Evolutionary conservation across 2,329 filamentous ascomycete species (phyloP).

Genomic region (Xylogone sp.): DNA sequence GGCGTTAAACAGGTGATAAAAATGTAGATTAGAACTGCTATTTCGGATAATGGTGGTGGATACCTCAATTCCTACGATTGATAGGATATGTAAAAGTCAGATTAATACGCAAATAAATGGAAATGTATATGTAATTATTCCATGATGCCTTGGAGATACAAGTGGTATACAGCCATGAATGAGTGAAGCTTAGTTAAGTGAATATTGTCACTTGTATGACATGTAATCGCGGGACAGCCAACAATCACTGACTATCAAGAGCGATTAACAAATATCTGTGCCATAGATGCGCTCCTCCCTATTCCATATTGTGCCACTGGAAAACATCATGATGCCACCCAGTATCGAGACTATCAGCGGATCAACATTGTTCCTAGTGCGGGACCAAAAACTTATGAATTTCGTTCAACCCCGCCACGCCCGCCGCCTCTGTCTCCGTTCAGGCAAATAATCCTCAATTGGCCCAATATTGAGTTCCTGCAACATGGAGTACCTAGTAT

Average conservation of each 20-base stretch:
- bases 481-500: slow-evolving; percentile 23
- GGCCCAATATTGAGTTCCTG: slow-evolving; percentile 1
- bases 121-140: too few species aligned
- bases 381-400: not conserved
- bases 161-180: too few species aligned
- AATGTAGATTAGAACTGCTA: not conserved
- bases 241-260: too few species aligned
- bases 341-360: too few species aligned
- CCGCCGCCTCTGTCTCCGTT: not conserved
- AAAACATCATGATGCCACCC: too few species aligned
- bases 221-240: too few species aligned
- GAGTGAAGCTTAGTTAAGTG: too few species aligned
- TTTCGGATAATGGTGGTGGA: not conserved
- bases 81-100: not conserved
- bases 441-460: not conserved
- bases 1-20: not conserved
- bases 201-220: too few species aligned
- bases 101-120: not conserved
- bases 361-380: not conserved
- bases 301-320: too few species aligned
- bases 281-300: too few species aligned
- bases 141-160: too few species aligned
- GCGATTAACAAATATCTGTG: too few species aligned
- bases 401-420: not conserved
- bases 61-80: not conserved